Evolutionary conservation across 1,284 basidiomycete genomes (phyloP).

Genomic region (Ganoderma lucidum): DNA sequence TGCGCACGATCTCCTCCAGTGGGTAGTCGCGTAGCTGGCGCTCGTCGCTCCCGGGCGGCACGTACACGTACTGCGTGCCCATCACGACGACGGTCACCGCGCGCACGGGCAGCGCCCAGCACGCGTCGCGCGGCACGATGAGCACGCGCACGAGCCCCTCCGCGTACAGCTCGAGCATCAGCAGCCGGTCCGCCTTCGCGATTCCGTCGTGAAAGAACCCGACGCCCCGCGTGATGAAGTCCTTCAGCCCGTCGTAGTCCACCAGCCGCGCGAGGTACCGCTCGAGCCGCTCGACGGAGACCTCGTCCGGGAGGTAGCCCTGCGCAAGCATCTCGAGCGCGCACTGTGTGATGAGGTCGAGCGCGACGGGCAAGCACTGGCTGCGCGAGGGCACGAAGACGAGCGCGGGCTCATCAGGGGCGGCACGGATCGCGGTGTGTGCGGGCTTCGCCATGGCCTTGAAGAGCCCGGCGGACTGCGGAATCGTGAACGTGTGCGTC

Average conservation of each 20-base stretch:
- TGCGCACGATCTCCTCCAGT: conserved; percentile 84
- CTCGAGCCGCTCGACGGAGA: conserved; percentile 68
- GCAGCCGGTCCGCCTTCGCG: conserved; percentile 71
- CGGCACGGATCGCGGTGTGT: conserved; percentile 68
- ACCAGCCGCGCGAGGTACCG: conserved; percentile 67
- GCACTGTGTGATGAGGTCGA: conserved; percentile 89
- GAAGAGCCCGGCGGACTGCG: conserved; percentile 88
- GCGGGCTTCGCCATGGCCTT: conserved; percentile 95
- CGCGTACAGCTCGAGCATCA: conserved; percentile 86
- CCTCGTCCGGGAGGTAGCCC: conserved; percentile 72
- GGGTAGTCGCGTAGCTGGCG: conserved; percentile 83
- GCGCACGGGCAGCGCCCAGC: conserved; percentile 87
- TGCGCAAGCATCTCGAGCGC: conserved; percentile 78
- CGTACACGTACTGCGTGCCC: conserved; percentile 88
- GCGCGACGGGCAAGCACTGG: conserved; percentile 83
- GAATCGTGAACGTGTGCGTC: conserved; percentile 85
- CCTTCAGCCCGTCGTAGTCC: conserved; percentile 66
- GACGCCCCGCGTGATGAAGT: conserved; percentile 89
- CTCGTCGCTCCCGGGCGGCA: conserved; percentile 54
- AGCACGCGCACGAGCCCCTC: conserved; percentile 87
- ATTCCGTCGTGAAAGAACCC: conserved; percentile 89
- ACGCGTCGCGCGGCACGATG: conserved; percentile 83
- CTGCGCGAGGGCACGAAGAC: conserved; percentile 91
- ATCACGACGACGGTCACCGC: conserved; percentile 88
- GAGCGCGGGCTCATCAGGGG: conserved; percentile 64